A percentile compares a stretch with the other conserved stretches of the same genome.
Evolutionary conservation across 2,329 filamentous ascomycete species (phyloP).

Genomic region (Botrytis elliptica): DNA sequence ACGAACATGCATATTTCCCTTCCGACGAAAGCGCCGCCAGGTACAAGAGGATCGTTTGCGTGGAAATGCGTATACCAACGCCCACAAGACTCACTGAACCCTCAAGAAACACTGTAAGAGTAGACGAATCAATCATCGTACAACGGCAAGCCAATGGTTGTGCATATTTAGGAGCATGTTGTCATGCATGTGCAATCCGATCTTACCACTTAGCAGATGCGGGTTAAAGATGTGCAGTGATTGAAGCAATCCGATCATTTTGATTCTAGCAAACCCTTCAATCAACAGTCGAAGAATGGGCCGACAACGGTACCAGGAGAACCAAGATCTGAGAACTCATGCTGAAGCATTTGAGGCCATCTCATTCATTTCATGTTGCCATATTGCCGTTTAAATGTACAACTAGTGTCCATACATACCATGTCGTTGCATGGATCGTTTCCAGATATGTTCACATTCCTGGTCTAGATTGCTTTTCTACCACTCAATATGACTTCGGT

Average conservation of each 20-base stretch:
- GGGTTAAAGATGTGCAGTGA: not conserved
- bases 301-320: not conserved
- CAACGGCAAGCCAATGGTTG: not conserved
- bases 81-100: not conserved
- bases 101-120: not conserved
- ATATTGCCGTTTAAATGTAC: not conserved
- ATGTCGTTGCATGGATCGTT: constrained; percentile 10
- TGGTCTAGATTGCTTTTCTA: not conserved
- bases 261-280: not conserved
- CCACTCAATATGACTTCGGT: not conserved
- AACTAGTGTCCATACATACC: constrained; percentile 2
- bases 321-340: not conserved
- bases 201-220: not conserved
- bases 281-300: not conserved
- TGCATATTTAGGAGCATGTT: not conserved
- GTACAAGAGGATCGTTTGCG: not conserved
- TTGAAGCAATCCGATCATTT: not conserved
- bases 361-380: not conserved
- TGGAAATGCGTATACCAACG: not conserved
- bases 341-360: not conserved
- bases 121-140: not conserved
- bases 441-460: not conserved
- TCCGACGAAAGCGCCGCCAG: constrained; percentile 9
- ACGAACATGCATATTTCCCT: not conserved
- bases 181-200: not conserved